Evolutionary conservation across 2,329 filamentous ascomycete genomes (phyloP), one percentile per base, ranked within the genome.

Genomic region (Beauveria varroae): DNA sequence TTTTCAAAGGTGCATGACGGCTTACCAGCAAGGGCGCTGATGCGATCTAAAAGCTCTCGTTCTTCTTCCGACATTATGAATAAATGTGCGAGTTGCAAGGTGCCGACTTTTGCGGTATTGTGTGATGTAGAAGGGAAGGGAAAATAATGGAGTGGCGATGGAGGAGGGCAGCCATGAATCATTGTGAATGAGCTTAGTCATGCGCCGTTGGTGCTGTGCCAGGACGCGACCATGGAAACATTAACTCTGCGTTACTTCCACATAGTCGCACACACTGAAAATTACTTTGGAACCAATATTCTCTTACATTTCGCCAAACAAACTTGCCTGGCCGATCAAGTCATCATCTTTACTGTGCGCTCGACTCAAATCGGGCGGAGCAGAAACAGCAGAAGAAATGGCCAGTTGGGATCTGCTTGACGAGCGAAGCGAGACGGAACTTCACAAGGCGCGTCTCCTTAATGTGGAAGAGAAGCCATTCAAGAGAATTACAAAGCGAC

Each of bases 391-490:
- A 7, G 44, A 40, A 58, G 49, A 57, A 60, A 79, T 80, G 78
- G 70, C 78, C 24, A 73, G 74, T 53, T 92, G 87, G 79, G 80
- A 83, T 50, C 78, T 93, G 53, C 79, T 96, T 54, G 87, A 91
- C 60, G 88, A 89, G 67, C 81, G 83, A 65, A 88, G 91, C 66
- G 89, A 92, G 76, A 88, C 91, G 73, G 87, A 91, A 65, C 86
- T 97, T 43, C 93, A 97, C 78, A 93, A 93, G 70, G 83, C 84
- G 34, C 90, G 93, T 47, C 88, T 97, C 4, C 83, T 97, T 43
- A 90, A 90, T 65, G 88, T 97, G 64, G 93, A 98, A 78, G 91
- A 96, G 71, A 92, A 92, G 62, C 91, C 92, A 0, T 97, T 96
- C 78, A 91, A 91, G 73, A 88, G 93, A 63, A 86, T 97, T 63